These are phyloP conservation scores for Dactylellina sp. DNA, from an alignment of 2,329 filamentous ascomycete genomes.

Conservation along the genomic window DNA sequence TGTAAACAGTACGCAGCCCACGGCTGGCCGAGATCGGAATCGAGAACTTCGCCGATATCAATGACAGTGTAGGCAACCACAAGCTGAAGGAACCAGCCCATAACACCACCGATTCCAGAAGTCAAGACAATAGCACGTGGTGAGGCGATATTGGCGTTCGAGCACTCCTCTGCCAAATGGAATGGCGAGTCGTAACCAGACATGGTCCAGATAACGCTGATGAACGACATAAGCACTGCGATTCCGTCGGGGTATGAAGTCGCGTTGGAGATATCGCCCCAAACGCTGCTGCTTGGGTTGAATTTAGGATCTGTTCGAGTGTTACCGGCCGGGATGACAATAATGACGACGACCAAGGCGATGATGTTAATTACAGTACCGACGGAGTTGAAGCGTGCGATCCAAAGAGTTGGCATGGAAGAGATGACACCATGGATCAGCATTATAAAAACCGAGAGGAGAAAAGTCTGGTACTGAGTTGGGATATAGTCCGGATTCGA, in stretches of 20 bases:
- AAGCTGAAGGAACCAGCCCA: constrained; percentile 80
- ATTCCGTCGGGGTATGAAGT: constrained; percentile 77
- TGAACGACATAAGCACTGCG: constrained; percentile 77
- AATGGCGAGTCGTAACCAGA: constrained; percentile 76
- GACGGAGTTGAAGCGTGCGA: constrained; percentile 76
- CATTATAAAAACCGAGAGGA: constrained; percentile 76
- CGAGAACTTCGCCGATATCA: constrained; percentile 71
- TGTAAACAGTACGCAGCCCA: constrained; percentile 78
- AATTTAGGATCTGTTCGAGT: constrained; percentile 71
- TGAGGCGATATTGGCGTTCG: constrained; percentile 76
- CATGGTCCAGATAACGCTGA: constrained; percentile 78
- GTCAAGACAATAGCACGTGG: constrained; percentile 79
- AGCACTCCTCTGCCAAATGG: constrained; percentile 80
- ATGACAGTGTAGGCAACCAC: constrained; percentile 79
- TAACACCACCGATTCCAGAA: constrained; percentile 73
- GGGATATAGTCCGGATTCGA: constrained; percentile 74
- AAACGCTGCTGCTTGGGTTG: constrained; percentile 71
- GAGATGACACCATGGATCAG: constrained; percentile 75
- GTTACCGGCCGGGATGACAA: constrained; percentile 72
- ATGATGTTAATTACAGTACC: constrained; percentile 79
- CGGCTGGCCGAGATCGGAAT: constrained; percentile 75
- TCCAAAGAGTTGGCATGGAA: constrained; percentile 77
- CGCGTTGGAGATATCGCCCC: constrained; percentile 74
- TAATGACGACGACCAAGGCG: constrained; percentile 74
- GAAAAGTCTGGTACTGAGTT: constrained; percentile 74